Evolutionary conservation across 2,329 filamentous ascomycete genomes (phyloP).

Genomic region (Penicillium sp.): DNA sequence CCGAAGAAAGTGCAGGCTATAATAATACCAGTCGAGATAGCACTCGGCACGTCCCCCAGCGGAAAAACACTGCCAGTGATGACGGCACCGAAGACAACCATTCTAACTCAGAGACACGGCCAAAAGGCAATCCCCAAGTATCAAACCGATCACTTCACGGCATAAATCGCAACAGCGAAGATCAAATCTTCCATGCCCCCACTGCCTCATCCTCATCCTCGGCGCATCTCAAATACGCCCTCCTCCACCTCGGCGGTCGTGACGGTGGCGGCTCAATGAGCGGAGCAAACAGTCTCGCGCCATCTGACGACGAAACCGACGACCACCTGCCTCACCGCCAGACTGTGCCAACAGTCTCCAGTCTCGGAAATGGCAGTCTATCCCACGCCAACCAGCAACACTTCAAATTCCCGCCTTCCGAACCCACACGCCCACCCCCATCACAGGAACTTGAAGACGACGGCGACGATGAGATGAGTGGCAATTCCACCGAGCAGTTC

Average conservation of each 20-base stretch:
- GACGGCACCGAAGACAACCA: conserved; percentile 3
- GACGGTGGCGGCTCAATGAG: conserved; percentile 51
- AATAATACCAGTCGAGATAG: not conserved
- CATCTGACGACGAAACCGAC: conserved; percentile 37
- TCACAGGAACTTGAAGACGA: conserved; percentile 38
- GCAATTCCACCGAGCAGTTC: conserved; percentile 23
- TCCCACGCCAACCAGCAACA: conserved; percentile 4
- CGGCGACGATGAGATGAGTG: conserved; percentile 40
- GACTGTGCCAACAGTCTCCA: conserved; percentile 4
- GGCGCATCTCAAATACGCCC: conserved; percentile 29
- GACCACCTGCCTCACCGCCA: conserved; percentile 18
- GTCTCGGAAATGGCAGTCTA: not conserved
- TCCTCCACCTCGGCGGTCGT: conserved; percentile 43
- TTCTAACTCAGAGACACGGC: conserved; percentile 15
- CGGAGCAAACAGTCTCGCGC: conserved; percentile 43
- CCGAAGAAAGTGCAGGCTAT: not conserved
- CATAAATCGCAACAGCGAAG: conserved; percentile 32
- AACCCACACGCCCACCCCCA: conserved; percentile 16
- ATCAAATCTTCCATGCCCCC: conserved; percentile 31
- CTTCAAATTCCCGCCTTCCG: not conserved
- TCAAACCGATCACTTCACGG: conserved; percentile 23
- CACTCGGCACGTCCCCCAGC: not conserved
- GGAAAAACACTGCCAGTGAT: not conserved
- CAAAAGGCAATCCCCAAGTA: conserved; percentile 10
- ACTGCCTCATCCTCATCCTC: conserved; percentile 21